Evolutionary conservation across 139 green algal genomes (phyloP).

Genomic region (Chlorella vulgaris): DNA sequence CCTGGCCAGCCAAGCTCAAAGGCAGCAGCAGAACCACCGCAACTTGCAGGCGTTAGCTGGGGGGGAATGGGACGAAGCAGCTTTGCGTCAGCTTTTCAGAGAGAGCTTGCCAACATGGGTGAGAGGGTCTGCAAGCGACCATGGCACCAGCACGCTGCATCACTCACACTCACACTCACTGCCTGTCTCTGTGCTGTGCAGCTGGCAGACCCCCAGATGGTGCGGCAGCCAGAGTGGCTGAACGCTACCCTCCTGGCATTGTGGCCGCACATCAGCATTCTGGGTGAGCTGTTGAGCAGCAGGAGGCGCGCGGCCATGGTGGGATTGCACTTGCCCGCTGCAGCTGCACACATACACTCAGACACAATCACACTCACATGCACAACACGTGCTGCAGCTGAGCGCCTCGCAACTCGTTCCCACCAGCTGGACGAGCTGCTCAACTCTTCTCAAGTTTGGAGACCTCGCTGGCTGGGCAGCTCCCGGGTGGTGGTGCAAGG

Average conservation of each 20-base stretch:
- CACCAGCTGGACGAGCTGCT: conserved; percentile 7
- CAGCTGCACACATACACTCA: too few relatives aligned
- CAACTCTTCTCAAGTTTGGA: conserved; percentile 11
- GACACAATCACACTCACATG: too few relatives aligned
- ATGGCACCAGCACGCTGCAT: not conserved
- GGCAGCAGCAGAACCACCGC: not conserved
- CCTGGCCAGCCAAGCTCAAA: not conserved
- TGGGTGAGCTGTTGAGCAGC: not conserved
- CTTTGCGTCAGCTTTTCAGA: not conserved
- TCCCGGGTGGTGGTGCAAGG: not conserved
- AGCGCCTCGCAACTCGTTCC: not conserved
- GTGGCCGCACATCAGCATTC: conserved; percentile 18
- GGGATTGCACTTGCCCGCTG: too few relatives aligned
- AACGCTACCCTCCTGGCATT: not conserved
- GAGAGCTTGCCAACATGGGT: conserved; percentile 17
- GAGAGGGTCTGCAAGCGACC: not conserved
- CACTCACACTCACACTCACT: not conserved
- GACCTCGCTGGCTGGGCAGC: not conserved
- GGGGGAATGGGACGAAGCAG: not conserved
- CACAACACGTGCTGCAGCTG: not conserved
- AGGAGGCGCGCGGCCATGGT: too few relatives aligned
- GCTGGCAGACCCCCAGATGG: not conserved
- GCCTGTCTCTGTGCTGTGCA: not conserved
- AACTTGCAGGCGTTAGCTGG: conserved; percentile 10
- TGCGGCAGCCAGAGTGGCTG: conserved; percentile 19